These are phyloP conservation scores for Aspergillus aculeatus DNA, from an alignment of 2,329 filamentous ascomycete species.

Conservation along the genomic window DNA sequence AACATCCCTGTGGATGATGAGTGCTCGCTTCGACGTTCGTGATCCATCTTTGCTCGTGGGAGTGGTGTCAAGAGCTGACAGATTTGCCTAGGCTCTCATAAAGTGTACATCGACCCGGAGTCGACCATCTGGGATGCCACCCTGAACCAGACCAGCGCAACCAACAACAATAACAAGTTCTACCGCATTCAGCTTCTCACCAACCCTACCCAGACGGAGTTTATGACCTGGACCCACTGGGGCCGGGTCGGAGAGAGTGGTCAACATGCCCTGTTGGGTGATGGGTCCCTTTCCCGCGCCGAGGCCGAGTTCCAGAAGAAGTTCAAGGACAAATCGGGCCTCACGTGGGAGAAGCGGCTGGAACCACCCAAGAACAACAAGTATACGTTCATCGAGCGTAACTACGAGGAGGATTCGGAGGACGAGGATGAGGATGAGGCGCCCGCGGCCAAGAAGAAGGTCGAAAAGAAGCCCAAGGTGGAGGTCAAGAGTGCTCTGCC, in stretches of 20 bases:
- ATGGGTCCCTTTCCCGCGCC: constrained; percentile 41
- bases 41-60: no score
- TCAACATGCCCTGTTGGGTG: constrained; percentile 43
- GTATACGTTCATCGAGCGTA: constrained; percentile 78
- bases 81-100: neutral
- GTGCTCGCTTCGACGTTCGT: constrained; percentile 12
- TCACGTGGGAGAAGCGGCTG: constrained; percentile 51
- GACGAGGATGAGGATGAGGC: constrained; percentile 43
- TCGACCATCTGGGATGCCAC: constrained; percentile 75
- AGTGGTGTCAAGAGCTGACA: no score
- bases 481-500: constrained; percentile 58
- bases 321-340: constrained; percentile 58
- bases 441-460: constrained; percentile 32
- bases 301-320: constrained; percentile 52
- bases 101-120: constrained; percentile 65
- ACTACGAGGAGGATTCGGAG: constrained; percentile 68
- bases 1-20: constrained; percentile 50
- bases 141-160: constrained; percentile 73
- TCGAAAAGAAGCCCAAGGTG: constrained; percentile 36
- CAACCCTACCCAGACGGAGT: constrained; percentile 30
- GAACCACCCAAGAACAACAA: constrained; percentile 54
- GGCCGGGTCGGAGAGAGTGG: constrained; percentile 67
- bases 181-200: constrained; percentile 68
- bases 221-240: constrained; percentile 73
- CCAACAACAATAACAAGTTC: constrained; percentile 78